phyloP scores from a whole-genome alignment of 169 alveolate species.

The Plasmodium vivax region DNA sequence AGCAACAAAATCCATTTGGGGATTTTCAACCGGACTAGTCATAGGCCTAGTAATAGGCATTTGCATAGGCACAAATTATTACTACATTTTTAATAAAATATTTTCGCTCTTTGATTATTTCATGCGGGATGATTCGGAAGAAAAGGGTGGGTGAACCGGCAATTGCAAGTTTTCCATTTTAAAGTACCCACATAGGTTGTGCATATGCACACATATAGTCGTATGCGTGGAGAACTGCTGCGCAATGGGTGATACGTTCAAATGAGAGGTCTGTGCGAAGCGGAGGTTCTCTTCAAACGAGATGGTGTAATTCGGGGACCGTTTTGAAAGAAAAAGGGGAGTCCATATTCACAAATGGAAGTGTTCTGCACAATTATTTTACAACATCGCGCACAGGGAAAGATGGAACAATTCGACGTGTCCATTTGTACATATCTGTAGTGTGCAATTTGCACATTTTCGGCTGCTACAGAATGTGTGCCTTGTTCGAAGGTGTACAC shows the following conservation, averaged over 20 bases:
- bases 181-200: not conserved
- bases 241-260: not conserved
- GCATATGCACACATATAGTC: not conserved
- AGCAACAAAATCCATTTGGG: constrained; percentile 70
- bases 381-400: not conserved
- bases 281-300: not conserved
- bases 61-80: constrained; percentile 73
- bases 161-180: not conserved
- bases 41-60: constrained; percentile 73
- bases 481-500: not conserved
- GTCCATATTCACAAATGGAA: not conserved
- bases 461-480: not conserved
- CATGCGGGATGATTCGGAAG: constrained; percentile 70
- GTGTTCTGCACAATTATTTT: not conserved
- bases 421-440: not conserved
- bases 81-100: constrained; percentile 71
- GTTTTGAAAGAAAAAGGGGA: not conserved
- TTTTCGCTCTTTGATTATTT: constrained; percentile 73
- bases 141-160: constrained; percentile 14
- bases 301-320: not conserved
- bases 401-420: not conserved
- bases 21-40: constrained; percentile 75
- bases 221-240: not conserved
- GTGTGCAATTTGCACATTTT: not conserved
- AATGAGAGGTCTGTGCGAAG: not conserved